phyloP scores from a whole-genome alignment of 345 rosid genomes.

The Rhodamnia argentea region DNA sequence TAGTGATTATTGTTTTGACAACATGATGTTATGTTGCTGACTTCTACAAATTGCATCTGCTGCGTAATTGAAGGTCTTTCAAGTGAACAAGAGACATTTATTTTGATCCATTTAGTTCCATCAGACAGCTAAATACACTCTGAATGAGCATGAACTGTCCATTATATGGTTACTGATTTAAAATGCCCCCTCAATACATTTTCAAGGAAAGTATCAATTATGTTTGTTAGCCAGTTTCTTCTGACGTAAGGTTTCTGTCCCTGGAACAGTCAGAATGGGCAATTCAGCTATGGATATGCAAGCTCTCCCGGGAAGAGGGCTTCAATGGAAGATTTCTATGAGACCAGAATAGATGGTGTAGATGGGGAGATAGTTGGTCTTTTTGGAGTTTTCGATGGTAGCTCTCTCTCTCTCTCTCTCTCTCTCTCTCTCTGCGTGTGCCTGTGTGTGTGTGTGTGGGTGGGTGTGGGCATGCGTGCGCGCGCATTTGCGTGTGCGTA shows the following conservation, averaged over 20 bases:
- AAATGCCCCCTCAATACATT: background rate
- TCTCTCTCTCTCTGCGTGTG: background rate
- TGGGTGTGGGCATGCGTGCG: background rate
- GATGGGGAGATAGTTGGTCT: conserved; percentile 93
- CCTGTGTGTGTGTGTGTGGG: background rate
- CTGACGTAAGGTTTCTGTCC: conserved; percentile 1
- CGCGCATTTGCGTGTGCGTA: background rate
- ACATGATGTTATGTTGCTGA: background rate
- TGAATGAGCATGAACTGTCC: background rate
- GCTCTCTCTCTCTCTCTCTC: conserved; percentile 4
- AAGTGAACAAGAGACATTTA: background rate
- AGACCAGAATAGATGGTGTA: conserved; percentile 88
- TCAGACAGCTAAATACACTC: background rate
- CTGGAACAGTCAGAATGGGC: conserved; percentile 72
- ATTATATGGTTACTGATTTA: background rate
- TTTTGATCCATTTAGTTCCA: background rate
- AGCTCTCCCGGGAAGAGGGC: conserved; percentile 95
- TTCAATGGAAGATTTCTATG: conserved; percentile 98
- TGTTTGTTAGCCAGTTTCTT: background rate
- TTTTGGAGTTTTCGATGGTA: conserved; percentile 99
- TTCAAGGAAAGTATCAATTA: background rate
- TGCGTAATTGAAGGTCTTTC: background rate
- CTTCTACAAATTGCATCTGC: background rate
- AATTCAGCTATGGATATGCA: conserved; percentile 98
- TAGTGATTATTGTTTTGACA: background rate